phyloP scores from a whole-genome alignment of 225 moss, liverwort and hornwort genomes.

The Marchantia paleacea region DNA sequence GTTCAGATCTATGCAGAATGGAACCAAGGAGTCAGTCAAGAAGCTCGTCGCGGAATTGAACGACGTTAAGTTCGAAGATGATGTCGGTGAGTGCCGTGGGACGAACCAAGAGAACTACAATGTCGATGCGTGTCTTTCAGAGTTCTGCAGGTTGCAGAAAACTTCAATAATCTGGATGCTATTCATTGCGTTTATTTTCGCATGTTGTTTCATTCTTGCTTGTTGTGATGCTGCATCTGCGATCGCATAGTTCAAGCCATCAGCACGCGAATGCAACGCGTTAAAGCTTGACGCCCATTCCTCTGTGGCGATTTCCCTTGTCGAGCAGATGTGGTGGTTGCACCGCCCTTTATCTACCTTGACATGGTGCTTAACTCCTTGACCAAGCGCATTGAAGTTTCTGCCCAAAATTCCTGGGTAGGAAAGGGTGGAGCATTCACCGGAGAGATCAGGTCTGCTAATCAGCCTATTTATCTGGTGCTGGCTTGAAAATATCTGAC shows the following conservation, averaged over 20 bases:
- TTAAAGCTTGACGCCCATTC: not conserved
- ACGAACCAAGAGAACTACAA: no score
- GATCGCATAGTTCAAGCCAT: not conserved
- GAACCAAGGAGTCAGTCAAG: slow-evolving; percentile 57
- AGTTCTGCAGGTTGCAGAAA: no score
- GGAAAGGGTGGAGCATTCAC: slow-evolving; percentile 77
- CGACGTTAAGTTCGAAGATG: slow-evolving; percentile 55
- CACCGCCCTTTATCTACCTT: slow-evolving; percentile 76
- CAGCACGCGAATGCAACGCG: not conserved
- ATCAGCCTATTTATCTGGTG: not conserved
- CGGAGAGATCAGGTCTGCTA: slow-evolving; percentile 53
- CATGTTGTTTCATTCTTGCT: not conserved
- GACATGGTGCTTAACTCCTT: slow-evolving; percentile 54
- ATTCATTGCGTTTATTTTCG: no score
- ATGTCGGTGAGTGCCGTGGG: slow-evolving; percentile 31
- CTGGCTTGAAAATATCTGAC: not conserved
- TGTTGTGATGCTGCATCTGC: not conserved
- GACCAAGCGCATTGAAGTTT: slow-evolving; percentile 59
- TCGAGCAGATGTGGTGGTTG: slow-evolving; percentile 59
- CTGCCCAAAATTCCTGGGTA: slow-evolving; percentile 72
- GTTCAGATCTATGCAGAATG: slow-evolving; percentile 42
- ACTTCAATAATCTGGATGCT: no score
- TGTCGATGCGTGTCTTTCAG: no score
- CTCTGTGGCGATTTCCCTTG: no score
- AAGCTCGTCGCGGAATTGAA: slow-evolving; percentile 62